Base-by-base conservation (phyloP, 768 basidiomycete species). In the Lanmaoa pseudosensibilis region DNA sequence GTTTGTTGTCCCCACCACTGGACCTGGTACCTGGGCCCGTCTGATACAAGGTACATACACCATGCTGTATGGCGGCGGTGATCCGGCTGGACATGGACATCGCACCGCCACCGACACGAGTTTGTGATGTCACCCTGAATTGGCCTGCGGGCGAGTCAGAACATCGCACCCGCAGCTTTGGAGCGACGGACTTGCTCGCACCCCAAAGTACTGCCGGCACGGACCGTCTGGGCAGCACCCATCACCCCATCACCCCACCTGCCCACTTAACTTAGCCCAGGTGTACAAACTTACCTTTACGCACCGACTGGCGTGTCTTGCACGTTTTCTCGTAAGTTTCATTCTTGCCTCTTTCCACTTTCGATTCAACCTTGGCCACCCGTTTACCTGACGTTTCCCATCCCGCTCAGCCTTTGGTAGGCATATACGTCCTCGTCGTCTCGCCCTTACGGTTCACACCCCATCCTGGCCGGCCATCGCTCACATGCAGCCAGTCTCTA, bases 361-460 rank as follows among this genome's bases (percentile, higher is more conserved):
- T 69, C 51, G 66, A 61, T 60, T 60, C 53, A 53, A 36, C 65
- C 11, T 64, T 58, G 62, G 68, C 70, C 70, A 70, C 65, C 72
- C 69, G 70, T 73, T 73, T 72, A 67, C 70, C 70, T 73, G 70
- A 69, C 72, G 72, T 72, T 69, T 70, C 9, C 70, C 70, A 67
- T 69, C 70, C 70, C 64, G 65, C 57, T 60, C 60, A 58, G 47
- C 34, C 56, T 61, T 59, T 61, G 63, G 48, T 55, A 43, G 60
- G 60, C 57, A 59, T 63, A 70, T 68, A 62, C 72, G 52, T 63
- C 54, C 58, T 60, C 38, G 53, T 59, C 54, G 61, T 60, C 63
- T 63, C 57, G 51, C 55, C 59, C 50, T 63, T 36, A 32, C 52
- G 54, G 44, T 63, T 60, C 61, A 63, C 55, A 61, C 56, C 57